Evolutionary conservation across 768 basidiomycete species (phyloP), one percentile per base, ranked within the genome.

Genomic region (Atractiella rhizophila): DNA sequence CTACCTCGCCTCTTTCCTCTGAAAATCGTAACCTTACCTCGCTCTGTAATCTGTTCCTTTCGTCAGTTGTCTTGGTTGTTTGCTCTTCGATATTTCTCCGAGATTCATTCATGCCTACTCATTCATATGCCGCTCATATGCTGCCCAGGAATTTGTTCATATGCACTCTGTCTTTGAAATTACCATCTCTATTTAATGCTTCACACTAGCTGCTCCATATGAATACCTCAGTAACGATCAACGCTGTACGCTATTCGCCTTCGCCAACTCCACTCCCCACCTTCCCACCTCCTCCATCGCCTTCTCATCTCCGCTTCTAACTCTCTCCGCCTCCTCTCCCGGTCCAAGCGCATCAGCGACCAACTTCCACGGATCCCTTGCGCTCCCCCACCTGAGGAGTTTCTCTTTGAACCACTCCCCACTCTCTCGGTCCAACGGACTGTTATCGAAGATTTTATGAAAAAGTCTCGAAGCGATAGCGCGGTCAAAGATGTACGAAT

Each of bases 401-500:
- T 79, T 73, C 4, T 57, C 54, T 49, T 79, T 88, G 51, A 75
- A 79, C 57, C 64, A 70, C 54, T 94, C 83, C 0, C 91, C 91
- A 2, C 68, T 64, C 27, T 67, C 68, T 13, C 88, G 63, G 40
- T 66, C 64, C 13, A 94, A 58, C 31, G 77, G 65, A n/a, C n/a
- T n/a, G 0, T 50, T 45, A 8, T 64, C 61, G 52, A 96, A 96
- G 0, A 88, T 62, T 9, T 70, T 67, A 9, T 63, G 58, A 77
- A 81, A 98, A 0, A 94, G 74, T n/a, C 76, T 68, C 5, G 78
- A 78, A 0, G 91, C 88, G 44, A 98, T 91, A 4, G 83, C 83
- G 4, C 86, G 72, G 50, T 96, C 91, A 49, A 98, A 86, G 11
- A 94, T 66, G 55, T 98, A 98, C 3, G 83, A 85, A 53, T 98